phyloP scores from a whole-genome alignment of 2,329 filamentous ascomycete genomes.

The Cytospora paraplurivora region DNA sequence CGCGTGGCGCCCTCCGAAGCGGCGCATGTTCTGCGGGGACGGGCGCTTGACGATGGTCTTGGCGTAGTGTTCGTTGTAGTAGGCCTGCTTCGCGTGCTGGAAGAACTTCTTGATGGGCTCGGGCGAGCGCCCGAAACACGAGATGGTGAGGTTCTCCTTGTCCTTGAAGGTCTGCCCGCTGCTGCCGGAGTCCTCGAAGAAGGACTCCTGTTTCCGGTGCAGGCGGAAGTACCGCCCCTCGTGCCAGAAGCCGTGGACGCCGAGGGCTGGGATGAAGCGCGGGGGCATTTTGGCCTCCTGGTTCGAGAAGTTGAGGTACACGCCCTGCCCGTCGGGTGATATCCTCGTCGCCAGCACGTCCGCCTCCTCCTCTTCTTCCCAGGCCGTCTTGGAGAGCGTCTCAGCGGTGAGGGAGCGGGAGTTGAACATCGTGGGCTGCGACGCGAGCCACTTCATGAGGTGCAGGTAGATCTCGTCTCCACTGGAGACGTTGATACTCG shows the following conservation, averaged over 20 bases:
- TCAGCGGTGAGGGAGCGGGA: conserved; percentile 58
- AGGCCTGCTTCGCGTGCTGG: conserved; percentile 54
- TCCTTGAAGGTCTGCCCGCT: conserved; percentile 48
- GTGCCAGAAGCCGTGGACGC: conserved; percentile 58
- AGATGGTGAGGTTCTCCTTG: conserved; percentile 54
- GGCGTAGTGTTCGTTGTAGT: conserved; percentile 55
- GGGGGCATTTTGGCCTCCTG: conserved; percentile 56
- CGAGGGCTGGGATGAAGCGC: conserved; percentile 56
- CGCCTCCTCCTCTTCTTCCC: conserved; percentile 57
- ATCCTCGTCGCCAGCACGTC: conserved; percentile 42
- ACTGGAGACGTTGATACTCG: conserved; percentile 54
- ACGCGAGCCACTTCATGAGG: conserved; percentile 60
- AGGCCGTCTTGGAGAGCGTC: conserved; percentile 56
- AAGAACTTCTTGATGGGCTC: conserved; percentile 60
- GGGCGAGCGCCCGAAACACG: conserved; percentile 55
- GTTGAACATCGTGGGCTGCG: conserved; percentile 53
- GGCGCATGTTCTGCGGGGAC: conserved; percentile 47
- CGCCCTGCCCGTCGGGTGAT: conserved; percentile 44
- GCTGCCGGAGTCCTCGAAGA: conserved; percentile 40
- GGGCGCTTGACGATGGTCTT: conserved; percentile 62
- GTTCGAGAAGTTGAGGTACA: conserved; percentile 63
- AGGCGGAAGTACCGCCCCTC: conserved; percentile 53
- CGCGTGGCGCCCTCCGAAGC: conserved; percentile 46
- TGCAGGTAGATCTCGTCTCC: conserved; percentile 61
- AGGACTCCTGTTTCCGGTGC: conserved; percentile 47